A percentile compares a stretch with the other conserved stretches of the same genome.
Evolutionary conservation across 139 green algal species (phyloP).

Genomic region (Chlorella vulgaris): DNA sequence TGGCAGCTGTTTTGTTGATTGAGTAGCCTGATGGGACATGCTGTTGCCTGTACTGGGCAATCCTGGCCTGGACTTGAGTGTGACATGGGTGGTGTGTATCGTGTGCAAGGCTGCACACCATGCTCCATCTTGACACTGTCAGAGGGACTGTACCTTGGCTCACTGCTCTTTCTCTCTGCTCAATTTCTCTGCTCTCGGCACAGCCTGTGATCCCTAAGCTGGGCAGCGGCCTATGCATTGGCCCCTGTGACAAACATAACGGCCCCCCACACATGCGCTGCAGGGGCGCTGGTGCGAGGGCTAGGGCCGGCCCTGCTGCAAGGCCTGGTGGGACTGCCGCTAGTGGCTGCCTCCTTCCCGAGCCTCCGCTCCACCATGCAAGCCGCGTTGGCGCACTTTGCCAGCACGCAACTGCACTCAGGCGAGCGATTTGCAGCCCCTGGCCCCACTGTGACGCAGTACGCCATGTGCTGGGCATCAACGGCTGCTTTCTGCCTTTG

Average conservation of each 20-base stretch:
- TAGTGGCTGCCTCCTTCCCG: not conserved
- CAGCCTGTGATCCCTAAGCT: no score
- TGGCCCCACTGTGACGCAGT: not conserved
- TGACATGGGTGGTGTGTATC: no score
- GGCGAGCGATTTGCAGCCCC: not conserved
- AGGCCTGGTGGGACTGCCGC: slow-evolving; percentile 12
- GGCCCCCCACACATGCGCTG: not conserved
- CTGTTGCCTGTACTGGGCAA: no score
- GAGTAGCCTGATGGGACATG: no score
- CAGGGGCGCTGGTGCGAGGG: slow-evolving; percentile 43
- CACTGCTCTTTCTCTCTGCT: no score
- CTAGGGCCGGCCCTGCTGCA: slow-evolving; percentile 46
- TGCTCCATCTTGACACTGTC: no score
- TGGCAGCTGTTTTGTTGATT: not conserved
- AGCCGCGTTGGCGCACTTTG: not conserved
- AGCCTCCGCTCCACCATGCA: slow-evolving; percentile 2
- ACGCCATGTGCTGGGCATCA: not conserved
- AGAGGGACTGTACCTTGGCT: no score
- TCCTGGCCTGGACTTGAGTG: no score
- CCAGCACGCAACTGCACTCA: slow-evolving; percentile 22
- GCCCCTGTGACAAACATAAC: not conserved
- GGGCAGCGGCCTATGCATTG: no score
- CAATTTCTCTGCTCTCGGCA: no score
- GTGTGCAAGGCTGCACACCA: no score
- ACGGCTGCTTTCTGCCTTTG: not conserved